These are phyloP conservation scores for Aegilops umbellulata DNA, from an alignment of 176 grass and related monocot genomes.

Conservation along the genomic window DNA sequence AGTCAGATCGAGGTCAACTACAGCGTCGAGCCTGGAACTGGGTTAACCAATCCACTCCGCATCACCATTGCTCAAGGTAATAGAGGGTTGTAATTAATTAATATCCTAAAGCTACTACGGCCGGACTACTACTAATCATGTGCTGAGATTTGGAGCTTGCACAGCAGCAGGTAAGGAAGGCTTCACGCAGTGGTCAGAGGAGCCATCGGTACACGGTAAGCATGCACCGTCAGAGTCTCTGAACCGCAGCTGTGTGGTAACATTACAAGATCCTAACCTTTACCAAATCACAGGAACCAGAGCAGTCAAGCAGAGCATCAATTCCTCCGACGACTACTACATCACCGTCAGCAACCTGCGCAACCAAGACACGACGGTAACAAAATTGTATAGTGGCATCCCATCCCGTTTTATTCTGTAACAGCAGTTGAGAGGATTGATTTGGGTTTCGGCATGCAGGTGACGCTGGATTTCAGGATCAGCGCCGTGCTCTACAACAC, in stretches of 20 bases:
- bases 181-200: conserved; percentile 47
- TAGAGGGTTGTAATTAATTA: background rate
- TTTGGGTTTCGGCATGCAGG: conserved; percentile 30
- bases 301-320: conserved; percentile 35
- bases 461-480: conserved; percentile 48
- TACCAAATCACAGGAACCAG: conserved; percentile 49
- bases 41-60: conserved; percentile 34
- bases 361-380: conserved; percentile 34
- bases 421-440: background rate
- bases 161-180: conserved; percentile 36
- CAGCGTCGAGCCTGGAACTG: conserved; percentile 29
- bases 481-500: conserved; percentile 57
- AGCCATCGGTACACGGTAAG: conserved; percentile 50
- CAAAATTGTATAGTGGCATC: background rate
- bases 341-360: conserved; percentile 61
- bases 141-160: background rate
- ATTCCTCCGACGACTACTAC: conserved; percentile 47
- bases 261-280: background rate
- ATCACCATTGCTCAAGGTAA: conserved; percentile 59
- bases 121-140: background rate
- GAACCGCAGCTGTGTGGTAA: background rate
- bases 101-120: background rate
- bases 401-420: background rate
- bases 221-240: background rate
- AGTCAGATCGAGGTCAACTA: conserved; percentile 45